A percentile compares a stretch with the other conserved stretches of the same genome.
Conservation (phyloP, 164 flowering plant species). For the Malania oleifera region DNA sequence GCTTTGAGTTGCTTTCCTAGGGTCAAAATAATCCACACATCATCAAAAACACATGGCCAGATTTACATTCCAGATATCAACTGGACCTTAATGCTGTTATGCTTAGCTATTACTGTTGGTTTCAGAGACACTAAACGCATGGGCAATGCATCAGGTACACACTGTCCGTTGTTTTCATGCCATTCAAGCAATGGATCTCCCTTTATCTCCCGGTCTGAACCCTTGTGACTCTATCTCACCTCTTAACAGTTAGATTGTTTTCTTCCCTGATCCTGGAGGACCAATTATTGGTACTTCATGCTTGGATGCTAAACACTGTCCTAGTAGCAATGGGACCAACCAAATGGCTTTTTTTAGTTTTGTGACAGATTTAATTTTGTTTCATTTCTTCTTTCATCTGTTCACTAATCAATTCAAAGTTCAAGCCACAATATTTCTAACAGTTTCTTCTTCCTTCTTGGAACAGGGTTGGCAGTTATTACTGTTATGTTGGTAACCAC, state of each 20-base stretch:
- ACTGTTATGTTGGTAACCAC: conserved; percentile 76
- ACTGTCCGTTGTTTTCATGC: background rate
- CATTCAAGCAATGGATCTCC: too few species aligned
- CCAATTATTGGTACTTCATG: too few species aligned
- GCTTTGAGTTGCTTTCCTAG: conserved; percentile 64
- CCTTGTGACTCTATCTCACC: too few species aligned
- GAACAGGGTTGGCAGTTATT: conserved; percentile 65
- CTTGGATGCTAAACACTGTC: too few species aligned
- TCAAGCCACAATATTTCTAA: background rate
- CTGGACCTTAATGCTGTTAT: conserved; percentile 63
- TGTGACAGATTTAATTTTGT: too few species aligned
- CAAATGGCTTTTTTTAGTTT: too few species aligned
- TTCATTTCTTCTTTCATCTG: background rate
- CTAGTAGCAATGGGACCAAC: too few species aligned
- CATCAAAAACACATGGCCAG: conserved; percentile 60
- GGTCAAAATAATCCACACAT: conserved; percentile 64
- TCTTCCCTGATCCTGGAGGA: too few species aligned
- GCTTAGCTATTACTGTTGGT: conserved; percentile 64
- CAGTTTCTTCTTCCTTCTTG: background rate
- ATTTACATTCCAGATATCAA: conserved; percentile 72
- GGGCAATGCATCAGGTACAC: conserved; percentile 72
- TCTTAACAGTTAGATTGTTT: too few species aligned
- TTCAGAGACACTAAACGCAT: conserved; percentile 63
- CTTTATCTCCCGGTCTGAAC: too few species aligned
- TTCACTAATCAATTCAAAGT: too few species aligned